A percentile compares a stretch with the other conserved stretches of the same genome.
These are phyloP conservation scores for Ramalina intermedia DNA, from an alignment of 495 filamentous ascomycete genomes.

Conservation along the genomic window DNA sequence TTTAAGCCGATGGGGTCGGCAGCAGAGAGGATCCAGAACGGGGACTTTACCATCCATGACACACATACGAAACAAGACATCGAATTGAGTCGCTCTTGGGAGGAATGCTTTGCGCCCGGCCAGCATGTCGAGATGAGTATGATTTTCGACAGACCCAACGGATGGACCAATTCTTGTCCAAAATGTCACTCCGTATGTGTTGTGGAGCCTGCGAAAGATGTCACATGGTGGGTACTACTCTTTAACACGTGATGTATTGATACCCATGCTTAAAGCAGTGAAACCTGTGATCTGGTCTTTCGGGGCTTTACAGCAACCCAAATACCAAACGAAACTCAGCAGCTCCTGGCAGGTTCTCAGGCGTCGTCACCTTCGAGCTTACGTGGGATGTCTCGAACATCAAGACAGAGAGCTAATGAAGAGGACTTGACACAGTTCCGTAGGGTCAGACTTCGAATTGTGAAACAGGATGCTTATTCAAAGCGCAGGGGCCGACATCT, in stretches of 20 bases:
- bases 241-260: too few relatives aligned
- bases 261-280: too few relatives aligned
- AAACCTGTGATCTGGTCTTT: too few relatives aligned
- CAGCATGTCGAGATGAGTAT: slow-evolving; percentile 19
- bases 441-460: neutral
- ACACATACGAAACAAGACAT: slow-evolving; percentile 10
- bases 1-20: slow-evolving; percentile 11
- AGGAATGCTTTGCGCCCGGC: slow-evolving; percentile 16
- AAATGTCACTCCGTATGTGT: neutral
- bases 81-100: slow-evolving; percentile 12
- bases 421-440: neutral
- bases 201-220: neutral
- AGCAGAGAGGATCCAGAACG: slow-evolving; percentile 9
- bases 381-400: neutral
- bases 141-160: slow-evolving; percentile 15
- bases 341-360: too few relatives aligned
- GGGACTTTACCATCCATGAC: slow-evolving; percentile 19
- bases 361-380: too few relatives aligned
- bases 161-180: neutral
- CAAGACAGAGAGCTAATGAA: neutral
- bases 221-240: neutral
- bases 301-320: too few relatives aligned
- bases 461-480: neutral
- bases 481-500: too few relatives aligned
- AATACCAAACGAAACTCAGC: too few relatives aligned